Conservation (phyloP, 1,284 basidiomycete species). For the Sparassis latifolia region DNA sequence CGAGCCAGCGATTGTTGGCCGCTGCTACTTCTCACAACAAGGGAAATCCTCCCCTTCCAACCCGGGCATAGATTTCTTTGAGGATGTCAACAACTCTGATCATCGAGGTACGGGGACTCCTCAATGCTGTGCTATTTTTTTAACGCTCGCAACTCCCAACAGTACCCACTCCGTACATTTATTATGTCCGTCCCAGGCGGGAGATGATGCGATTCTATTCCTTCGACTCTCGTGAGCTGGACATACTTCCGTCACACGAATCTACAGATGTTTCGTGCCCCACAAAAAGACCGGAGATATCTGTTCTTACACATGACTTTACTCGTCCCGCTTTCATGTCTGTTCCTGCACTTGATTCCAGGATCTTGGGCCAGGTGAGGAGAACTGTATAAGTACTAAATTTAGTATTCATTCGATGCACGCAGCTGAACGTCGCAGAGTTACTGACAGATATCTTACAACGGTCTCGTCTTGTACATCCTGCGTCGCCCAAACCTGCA, state of each 20-base stretch:
- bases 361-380: slow-evolving; percentile 9
- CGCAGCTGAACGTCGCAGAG: too few relatives aligned
- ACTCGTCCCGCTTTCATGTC: slow-evolving; percentile 1
- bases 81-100: neutral
- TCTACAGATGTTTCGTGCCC: neutral
- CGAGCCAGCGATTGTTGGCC: neutral
- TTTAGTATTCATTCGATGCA: too few relatives aligned
- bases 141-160: neutral
- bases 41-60: neutral
- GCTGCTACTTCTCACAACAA: neutral
- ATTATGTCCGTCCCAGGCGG: slow-evolving; percentile 10
- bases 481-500: too few relatives aligned
- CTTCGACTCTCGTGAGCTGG: slow-evolving; percentile 15
- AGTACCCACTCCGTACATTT: slow-evolving; percentile 1
- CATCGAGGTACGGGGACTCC: neutral
- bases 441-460: too few relatives aligned
- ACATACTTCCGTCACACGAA: slow-evolving; percentile 14
- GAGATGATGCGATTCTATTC: slow-evolving; percentile 17
- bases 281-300: neutral
- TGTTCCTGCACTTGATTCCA: neutral
- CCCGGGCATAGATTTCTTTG: neutral
- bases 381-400: too few relatives aligned
- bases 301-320: slow-evolving; percentile 7
- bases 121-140: neutral
- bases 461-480: too few relatives aligned